Base-by-base conservation (phyloP, 176 grass and related monocot species). In the Aechmea fasciata region DNA sequence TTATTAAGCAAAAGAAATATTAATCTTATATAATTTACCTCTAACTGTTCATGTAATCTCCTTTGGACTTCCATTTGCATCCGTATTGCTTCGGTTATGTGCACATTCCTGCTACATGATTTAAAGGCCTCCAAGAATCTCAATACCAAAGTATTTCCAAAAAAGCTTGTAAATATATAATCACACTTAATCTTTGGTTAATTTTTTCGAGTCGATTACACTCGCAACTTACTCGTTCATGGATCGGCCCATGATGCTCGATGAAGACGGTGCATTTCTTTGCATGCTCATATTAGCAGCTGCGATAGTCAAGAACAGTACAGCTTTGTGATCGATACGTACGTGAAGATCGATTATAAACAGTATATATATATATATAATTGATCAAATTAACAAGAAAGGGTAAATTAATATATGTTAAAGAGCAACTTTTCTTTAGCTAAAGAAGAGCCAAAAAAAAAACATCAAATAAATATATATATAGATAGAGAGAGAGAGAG, bases 31-130 rank as follows among this genome's bases (percentile, higher is more conserved):
- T 26, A 48, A 33, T 25, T 83, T 79, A 92, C 95, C 90, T 93
- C 87, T 55, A 99, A 73, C 62, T 99, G 95, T 73, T 99, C 95
- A 61, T 99, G 95, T 14, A 99, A 23, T 83, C 90, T 90, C 71
- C 87, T 90, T 67, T 99, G 90, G 11, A 99, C 95, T 72, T 94
- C 95, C 82, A 94, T 86, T 26, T 94, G 95, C 95, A 99, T 99
- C 50, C 82, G 80, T 74, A 97, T 69, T 50, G 89, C 86, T 15
- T 97, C 89, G 28, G 74, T 87, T 49, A 96, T 78, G 71, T 89
- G 88, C 72, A 89, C 81, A 66, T 70, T 99, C 78, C 84, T 88
- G 85, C 89, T 92, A 79, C 41, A 83, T 81, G 7, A 72, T 79
- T 66, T 28, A 62, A 12, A 70, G 13, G 4, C 19, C 68, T 18